Percentiles rank a stretch among this genome's conserved stretches.
phyloP scores from a whole-genome alignment of 192 early-diverging fungal species.

The Neocallimastix lanati region DNA sequence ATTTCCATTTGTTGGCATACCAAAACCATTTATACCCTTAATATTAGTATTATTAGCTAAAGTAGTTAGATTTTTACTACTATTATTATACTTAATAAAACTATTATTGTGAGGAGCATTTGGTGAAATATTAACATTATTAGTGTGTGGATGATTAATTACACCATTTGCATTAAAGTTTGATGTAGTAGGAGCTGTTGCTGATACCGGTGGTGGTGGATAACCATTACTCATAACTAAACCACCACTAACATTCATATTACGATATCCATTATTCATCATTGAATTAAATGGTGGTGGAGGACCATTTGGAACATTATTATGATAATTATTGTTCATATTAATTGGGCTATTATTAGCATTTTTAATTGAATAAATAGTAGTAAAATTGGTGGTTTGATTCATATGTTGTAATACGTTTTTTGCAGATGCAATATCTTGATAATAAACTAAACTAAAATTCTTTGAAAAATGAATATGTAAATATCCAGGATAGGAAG shows the following conservation, averaged over 20 bases:
- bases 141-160: background rate
- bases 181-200: background rate
- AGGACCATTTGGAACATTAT: background rate
- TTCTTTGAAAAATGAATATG: slow-evolving; percentile 21
- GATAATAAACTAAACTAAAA: slow-evolving; percentile 18
- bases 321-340: background rate
- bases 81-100: background rate
- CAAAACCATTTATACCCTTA: background rate
- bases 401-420: slow-evolving; percentile 17
- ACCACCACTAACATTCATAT: background rate
- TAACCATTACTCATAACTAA: background rate
- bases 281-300: background rate
- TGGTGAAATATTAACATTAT: background rate
- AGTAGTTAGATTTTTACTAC: background rate
- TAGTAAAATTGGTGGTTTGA: slow-evolving; percentile 19
- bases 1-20: background rate
- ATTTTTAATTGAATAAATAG: slow-evolving; percentile 20
- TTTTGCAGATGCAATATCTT: slow-evolving; percentile 7
- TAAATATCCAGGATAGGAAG: slow-evolving; percentile 11
- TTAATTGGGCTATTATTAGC: background rate
- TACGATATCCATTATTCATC: background rate
- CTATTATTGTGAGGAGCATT: background rate
- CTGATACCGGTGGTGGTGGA: background rate
- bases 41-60: background rate
- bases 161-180: background rate